A percentile compares a stretch with the other conserved stretches of the same genome.
Evolutionary conservation across 805 yeast species (phyloP).

Genomic region (Kodamaea lidongshanica): DNA sequence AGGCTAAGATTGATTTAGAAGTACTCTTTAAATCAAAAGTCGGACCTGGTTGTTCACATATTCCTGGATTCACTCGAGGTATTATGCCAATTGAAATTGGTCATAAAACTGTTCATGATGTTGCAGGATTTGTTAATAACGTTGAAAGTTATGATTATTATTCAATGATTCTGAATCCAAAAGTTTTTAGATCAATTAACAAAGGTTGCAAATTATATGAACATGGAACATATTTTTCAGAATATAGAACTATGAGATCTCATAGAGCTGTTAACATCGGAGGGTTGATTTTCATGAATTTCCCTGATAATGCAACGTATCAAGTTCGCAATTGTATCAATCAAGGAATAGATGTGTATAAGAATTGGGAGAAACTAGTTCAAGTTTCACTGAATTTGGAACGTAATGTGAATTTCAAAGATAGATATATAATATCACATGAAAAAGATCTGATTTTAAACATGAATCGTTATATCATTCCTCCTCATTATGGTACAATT

Average conservation of each 20-base stretch:
- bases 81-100: slow-evolving; percentile 28
- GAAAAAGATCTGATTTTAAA: slow-evolving; percentile 25
- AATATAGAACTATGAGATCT: slow-evolving; percentile 35
- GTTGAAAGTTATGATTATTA: slow-evolving; percentile 9
- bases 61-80: slow-evolving; percentile 71
- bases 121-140: slow-evolving; percentile 39
- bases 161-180: slow-evolving; percentile 17
- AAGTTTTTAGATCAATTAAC: slow-evolving; percentile 19
- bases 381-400: slow-evolving; percentile 17
- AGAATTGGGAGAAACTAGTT: slow-evolving; percentile 24
- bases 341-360: slow-evolving; percentile 32
- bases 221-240: slow-evolving; percentile 24
- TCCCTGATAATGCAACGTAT: slow-evolving; percentile 46
- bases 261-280: slow-evolving; percentile 49
- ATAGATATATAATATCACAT: slow-evolving; percentile 12
- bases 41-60: slow-evolving; percentile 44
- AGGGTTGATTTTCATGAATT: slow-evolving; percentile 53
- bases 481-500: slow-evolving; percentile 64
- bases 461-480: slow-evolving; percentile 41
- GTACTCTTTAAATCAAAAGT: slow-evolving; percentile 19
- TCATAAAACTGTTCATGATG: slow-evolving; percentile 35
- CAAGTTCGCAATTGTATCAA: slow-evolving; percentile 44
- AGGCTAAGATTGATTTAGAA: slow-evolving; percentile 8
- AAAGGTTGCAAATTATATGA: slow-evolving; percentile 26
- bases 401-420: slow-evolving; percentile 13